Percentiles rank a stretch among this genome's conserved stretches.
These are phyloP conservation scores for Aspergillus flavus DNA, from an alignment of 2,329 filamentous ascomycete genomes.

Conservation along the genomic window DNA sequence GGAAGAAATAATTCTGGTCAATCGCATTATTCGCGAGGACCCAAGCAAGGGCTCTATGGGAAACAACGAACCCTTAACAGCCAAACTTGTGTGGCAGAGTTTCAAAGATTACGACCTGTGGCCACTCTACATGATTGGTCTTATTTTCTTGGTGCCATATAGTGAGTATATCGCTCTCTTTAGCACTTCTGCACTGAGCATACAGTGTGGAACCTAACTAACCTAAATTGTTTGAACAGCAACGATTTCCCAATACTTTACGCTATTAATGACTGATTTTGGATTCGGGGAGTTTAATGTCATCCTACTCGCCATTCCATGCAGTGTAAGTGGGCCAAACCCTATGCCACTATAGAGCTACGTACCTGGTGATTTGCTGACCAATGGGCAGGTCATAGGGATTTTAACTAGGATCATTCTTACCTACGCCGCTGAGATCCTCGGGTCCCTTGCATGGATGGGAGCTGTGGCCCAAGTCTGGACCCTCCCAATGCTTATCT, in stretches of 20 bases:
- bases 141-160: slow-evolving; percentile 39
- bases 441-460: slow-evolving; percentile 55
- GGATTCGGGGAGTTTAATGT: slow-evolving; percentile 59
- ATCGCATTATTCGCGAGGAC: slow-evolving; percentile 57
- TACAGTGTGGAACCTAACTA: neutral
- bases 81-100: slow-evolving; percentile 51
- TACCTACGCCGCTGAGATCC: slow-evolving; percentile 35
- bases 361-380: slow-evolving; percentile 3
- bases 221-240: slow-evolving; percentile 14
- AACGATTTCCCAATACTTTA: slow-evolving; percentile 32
- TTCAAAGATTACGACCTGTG: slow-evolving; percentile 58
- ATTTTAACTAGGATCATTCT: slow-evolving; percentile 23
- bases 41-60: slow-evolving; percentile 60
- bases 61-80: slow-evolving; percentile 54
- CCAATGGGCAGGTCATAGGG: slow-evolving; percentile 9
- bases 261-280: slow-evolving; percentile 47
- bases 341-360: slow-evolving; percentile 19
- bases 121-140: slow-evolving; percentile 54
- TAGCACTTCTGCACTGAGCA: neutral
- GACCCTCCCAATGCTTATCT: slow-evolving; percentile 56
- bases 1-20: slow-evolving; percentile 70
- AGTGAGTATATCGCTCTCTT: slow-evolving; percentile 11
- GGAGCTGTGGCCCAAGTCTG: slow-evolving; percentile 56
- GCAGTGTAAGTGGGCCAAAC: slow-evolving; percentile 41
- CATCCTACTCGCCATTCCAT: slow-evolving; percentile 61